Conservation (phyloP, 805 yeast genomes). For the Alloascoidea africana region DNA sequence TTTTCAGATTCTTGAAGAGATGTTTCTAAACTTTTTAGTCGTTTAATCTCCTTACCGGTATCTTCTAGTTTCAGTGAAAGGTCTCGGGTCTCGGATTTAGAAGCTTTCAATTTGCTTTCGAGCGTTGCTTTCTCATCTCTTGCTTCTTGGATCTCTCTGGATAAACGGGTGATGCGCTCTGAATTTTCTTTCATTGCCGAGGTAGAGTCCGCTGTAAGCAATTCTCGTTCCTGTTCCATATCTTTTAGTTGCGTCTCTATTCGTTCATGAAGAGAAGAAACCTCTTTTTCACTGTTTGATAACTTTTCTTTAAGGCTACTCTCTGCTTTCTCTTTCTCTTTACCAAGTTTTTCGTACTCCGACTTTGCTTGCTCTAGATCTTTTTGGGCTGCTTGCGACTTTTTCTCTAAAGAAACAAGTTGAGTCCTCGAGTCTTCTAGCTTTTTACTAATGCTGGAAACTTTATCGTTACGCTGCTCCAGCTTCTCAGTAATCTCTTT, state of each 20-base stretch:
- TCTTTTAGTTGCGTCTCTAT: background rate
- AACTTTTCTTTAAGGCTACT: background rate
- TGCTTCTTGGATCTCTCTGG: constrained; percentile 12
- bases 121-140: too few relatives aligned
- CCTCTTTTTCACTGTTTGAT: background rate
- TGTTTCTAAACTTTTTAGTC: too few relatives aligned
- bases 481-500: constrained; percentile 4
- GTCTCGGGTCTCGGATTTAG: too few relatives aligned
- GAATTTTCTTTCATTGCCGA: constrained; percentile 6
- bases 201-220: constrained; percentile 4
- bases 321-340: constrained; percentile 3
- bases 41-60: too few relatives aligned
- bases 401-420: background rate
- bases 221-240: background rate
- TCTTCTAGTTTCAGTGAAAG: too few relatives aligned
- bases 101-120: too few relatives aligned
- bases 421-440: constrained; percentile 5
- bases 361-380: background rate
- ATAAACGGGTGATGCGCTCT: too few relatives aligned
- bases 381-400: background rate
- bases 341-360: constrained; percentile 1
- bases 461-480: constrained; percentile 4
- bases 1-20: too few relatives aligned
- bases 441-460: constrained; percentile 3
- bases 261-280: background rate